Base-by-base conservation (phyloP, 352 stramenopile genomes). In the Phytopythium sindhum region DNA sequence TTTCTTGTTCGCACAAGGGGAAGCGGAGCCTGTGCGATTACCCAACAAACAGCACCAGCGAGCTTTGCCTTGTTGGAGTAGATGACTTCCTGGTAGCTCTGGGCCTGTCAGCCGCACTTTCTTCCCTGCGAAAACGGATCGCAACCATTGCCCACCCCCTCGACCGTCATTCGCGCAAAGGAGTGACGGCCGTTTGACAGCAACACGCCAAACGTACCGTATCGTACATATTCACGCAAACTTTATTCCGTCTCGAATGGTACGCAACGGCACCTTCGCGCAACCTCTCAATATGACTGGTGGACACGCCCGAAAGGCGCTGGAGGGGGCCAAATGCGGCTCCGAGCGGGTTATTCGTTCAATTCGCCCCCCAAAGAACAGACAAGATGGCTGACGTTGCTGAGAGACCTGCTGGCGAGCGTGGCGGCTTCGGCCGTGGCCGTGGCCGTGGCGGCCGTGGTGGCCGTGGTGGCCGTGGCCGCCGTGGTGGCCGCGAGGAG, bases 401-500 rank as follows among this genome's bases (percentile, higher is more conserved):
- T 73, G 52, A 58, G 44, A 71, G 51, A 33, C 74, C 74, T 54
- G 69, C 80, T 84, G 86, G 92, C 81, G 90, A 97, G 84, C 90
- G 95, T 77, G 91, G 94, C 87, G 95, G 94, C 73, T 98, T 98
- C 73, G 94, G 93, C 75, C 86, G 89, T 81, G 91, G 91, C 69
- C 82, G 94, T 81, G 81, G 84, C 64, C 74, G 83, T 67, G 75
- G 89, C 66, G 86, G 96, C 58, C 82, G 92, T 69, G 80, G 91
- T 73, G 78, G 91, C 62, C 77, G 93, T 66, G 80, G 93, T 80
- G 88, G 93, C 58, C 84, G 93, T 73, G 87, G 89, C 63, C 83
- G 92, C 47, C 86, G 95, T 68, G 86, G 94, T 35, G 79, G 89
- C 79, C 83, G 93, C 62, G 96, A 98, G 48, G 90, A 96, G 54